Percentiles rank a stretch among this genome's conserved stretches.
Evolutionary conservation across 441 rosid genomes (phyloP).

Genomic region (Viola pubescens): DNA sequence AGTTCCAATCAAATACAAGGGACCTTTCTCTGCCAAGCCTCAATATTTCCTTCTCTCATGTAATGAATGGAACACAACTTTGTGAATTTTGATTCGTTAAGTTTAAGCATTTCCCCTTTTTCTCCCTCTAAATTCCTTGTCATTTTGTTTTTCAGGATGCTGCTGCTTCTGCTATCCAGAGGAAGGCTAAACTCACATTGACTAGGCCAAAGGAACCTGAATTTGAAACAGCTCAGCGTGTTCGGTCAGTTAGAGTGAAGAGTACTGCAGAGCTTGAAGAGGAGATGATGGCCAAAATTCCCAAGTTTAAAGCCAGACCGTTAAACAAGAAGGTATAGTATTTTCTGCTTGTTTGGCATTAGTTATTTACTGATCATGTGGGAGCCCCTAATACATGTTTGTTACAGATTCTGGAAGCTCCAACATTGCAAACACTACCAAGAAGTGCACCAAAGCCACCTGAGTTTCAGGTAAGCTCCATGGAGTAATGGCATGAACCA

Average conservation of each 20-base stretch:
- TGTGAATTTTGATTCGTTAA: not conserved
- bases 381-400: not conserved
- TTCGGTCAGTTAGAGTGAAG: constrained; percentile 65
- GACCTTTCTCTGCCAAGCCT: constrained; percentile 50
- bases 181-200: constrained; percentile 60
- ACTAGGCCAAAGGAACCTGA: constrained; percentile 96
- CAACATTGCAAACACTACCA: constrained; percentile 48
- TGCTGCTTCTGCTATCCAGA: constrained; percentile 39
- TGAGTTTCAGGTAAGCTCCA: constrained; percentile 60
- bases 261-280: constrained; percentile 90
- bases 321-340: constrained; percentile 75
- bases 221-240: constrained; percentile 80
- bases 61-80: constrained; percentile 19
- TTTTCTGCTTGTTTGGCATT: constrained; percentile 7
- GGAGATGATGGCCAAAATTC: constrained; percentile 94
- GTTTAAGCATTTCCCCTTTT: not conserved
- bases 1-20: constrained; percentile 81
- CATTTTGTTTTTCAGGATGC: constrained; percentile 21
- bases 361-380: not conserved
- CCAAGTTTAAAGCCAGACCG: constrained; percentile 93
- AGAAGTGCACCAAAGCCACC: constrained; percentile 73
- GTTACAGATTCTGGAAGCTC: constrained; percentile 67
- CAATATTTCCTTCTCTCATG: constrained; percentile 39
- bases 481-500: not conserved
- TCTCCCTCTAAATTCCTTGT: constrained; percentile 1